phyloP scores from a whole-genome alignment of 768 basidiomycete species.

The Boletus sensibilis region DNA sequence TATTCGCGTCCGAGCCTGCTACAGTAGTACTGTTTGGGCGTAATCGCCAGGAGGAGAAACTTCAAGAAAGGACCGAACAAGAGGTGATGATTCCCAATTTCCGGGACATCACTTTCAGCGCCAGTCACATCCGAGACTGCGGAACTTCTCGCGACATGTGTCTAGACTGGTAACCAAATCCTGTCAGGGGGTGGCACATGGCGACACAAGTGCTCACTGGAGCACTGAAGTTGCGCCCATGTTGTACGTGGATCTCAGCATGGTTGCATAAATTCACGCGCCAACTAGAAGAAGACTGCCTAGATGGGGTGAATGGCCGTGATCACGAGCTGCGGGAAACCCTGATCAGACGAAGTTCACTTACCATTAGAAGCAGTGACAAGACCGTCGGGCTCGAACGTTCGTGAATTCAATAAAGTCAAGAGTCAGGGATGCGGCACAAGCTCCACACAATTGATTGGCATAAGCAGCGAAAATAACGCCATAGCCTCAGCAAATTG shows the following conservation, averaged over 20 bases:
- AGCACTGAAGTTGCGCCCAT: not conserved
- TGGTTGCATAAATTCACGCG: not conserved
- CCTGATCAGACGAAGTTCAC: not conserved
- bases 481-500: not conserved
- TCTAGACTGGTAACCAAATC: too few relatives aligned
- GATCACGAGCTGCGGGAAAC: too few relatives aligned
- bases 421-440: not conserved
- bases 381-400: not conserved
- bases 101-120: not conserved
- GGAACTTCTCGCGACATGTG: too few relatives aligned
- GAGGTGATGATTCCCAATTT: not conserved
- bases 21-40: too few relatives aligned
- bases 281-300: not conserved
- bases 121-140: not conserved
- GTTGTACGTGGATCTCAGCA: not conserved
- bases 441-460: not conserved
- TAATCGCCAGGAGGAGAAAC: not conserved
- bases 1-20: not conserved
- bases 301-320: not conserved
- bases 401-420: not conserved
- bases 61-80: not conserved
- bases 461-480: slow-evolving; percentile 2
- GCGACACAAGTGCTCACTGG: not conserved
- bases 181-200: not conserved
- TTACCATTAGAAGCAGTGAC: not conserved